These are phyloP conservation scores for Kwoniella bestiolae DNA, from an alignment of 768 basidiomycete genomes.

Conservation along the genomic window DNA sequence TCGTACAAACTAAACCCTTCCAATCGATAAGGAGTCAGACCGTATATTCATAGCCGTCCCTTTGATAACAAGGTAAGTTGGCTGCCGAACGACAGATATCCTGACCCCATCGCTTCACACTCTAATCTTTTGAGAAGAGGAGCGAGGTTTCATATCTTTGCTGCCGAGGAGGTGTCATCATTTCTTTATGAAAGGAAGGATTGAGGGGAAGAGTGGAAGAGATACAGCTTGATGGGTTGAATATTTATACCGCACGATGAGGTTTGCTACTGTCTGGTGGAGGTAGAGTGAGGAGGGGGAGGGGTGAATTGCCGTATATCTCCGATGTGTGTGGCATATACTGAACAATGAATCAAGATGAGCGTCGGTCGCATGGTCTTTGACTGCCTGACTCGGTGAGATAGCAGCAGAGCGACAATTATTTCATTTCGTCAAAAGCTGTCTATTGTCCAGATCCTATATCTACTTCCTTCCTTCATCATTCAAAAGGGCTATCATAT, in stretches of 20 bases:
- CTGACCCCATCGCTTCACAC: constrained; percentile 14
- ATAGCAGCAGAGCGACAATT: no score
- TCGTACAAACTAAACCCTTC: constrained; percentile 24
- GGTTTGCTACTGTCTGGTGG: not conserved
- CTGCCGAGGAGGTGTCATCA: constrained; percentile 27
- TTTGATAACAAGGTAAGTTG: constrained; percentile 32
- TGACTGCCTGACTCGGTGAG: not conserved
- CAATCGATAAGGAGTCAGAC: constrained; percentile 23
- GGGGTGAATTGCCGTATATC: constrained; percentile 1
- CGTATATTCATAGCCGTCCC: constrained; percentile 24
- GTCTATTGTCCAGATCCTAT: not conserved
- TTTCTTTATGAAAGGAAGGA: constrained; percentile 30
- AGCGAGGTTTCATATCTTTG: constrained; percentile 29
- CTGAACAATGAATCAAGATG: not conserved
- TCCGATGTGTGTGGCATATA: constrained; percentile 8
- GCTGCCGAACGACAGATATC: constrained; percentile 33
- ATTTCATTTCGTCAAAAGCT: not conserved
- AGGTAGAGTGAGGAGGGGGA: not conserved
- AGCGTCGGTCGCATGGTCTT: constrained; percentile 8
- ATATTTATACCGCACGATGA: not conserved
- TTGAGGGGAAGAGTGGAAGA: not conserved
- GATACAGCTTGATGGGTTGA: not conserved
- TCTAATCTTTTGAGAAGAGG: constrained; percentile 6
- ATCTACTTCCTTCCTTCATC: not conserved
- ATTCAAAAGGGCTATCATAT: not conserved